Evolutionary conservation across 2,329 filamentous ascomycete species (phyloP).

Genomic region (Aaosphaeria arxii): DNA sequence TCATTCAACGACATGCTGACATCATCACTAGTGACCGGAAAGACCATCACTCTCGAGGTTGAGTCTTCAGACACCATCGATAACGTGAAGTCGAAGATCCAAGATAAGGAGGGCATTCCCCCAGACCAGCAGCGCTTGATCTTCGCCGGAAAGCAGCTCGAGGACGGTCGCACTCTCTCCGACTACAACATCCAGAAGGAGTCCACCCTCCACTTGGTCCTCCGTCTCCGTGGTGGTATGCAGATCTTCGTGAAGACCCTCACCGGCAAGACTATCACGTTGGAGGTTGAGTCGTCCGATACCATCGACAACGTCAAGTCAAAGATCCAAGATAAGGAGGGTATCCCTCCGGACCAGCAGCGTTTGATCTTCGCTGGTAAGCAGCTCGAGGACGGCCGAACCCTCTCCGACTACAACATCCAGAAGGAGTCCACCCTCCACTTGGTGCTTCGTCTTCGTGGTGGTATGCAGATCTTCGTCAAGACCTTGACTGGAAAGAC

Average conservation of each 20-base stretch:
- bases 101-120: conserved; percentile 56
- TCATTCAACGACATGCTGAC: conserved; percentile 13
- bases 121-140: conserved; percentile 58
- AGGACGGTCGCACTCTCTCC: conserved; percentile 55
- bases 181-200: conserved; percentile 59
- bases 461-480: conserved; percentile 65
- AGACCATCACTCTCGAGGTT: conserved; percentile 50
- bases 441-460: conserved; percentile 80
- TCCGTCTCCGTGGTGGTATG: conserved; percentile 66
- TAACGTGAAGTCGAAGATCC: conserved; percentile 1
- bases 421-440: conserved; percentile 90
- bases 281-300: conserved; percentile 69
- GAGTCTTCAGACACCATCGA: conserved; percentile 35
- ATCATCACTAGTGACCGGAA: conserved; percentile 51
- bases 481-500: conserved; percentile 76
- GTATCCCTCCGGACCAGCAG: conserved; percentile 93
- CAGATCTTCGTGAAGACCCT: conserved; percentile 64
- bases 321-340: conserved; percentile 98
- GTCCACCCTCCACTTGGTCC: conserved; percentile 71
- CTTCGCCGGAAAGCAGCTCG: conserved; percentile 58
- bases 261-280: conserved; percentile 63
- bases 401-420: conserved; percentile 89
- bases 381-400: conserved; percentile 92
- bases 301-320: conserved; percentile 96
- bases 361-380: conserved; percentile 95